Percentiles rank a stretch among this genome's conserved stretches.
These are phyloP conservation scores for Ephemerocybe angulata DNA, from an alignment of 768 basidiomycete genomes.

Conservation along the genomic window DNA sequence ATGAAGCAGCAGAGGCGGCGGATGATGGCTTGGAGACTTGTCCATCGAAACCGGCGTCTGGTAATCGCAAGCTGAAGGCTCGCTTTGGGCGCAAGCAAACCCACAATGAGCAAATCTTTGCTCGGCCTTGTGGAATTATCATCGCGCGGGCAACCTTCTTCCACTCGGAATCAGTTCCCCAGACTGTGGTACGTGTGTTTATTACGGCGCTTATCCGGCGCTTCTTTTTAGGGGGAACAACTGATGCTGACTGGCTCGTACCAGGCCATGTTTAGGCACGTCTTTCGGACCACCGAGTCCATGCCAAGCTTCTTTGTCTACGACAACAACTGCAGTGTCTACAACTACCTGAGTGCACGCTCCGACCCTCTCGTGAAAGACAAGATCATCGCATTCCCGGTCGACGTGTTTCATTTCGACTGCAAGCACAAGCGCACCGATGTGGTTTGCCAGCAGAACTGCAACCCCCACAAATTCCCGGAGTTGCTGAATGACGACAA, in stretches of 20 bases:
- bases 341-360: slow-evolving; percentile 9
- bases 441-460: slow-evolving; percentile 20
- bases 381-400: slow-evolving; percentile 13
- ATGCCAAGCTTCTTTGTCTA: slow-evolving; percentile 20
- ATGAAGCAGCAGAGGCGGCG: slow-evolving; percentile 4
- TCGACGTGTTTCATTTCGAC: slow-evolving; percentile 27
- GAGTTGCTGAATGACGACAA: slow-evolving; percentile 15
- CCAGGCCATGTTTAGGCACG: slow-evolving; percentile 17
- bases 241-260: neutral
- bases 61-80: slow-evolving; percentile 20
- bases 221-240: neutral
- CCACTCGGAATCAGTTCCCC: slow-evolving; percentile 22
- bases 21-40: slow-evolving; percentile 6
- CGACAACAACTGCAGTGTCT: slow-evolving; percentile 23
- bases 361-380: slow-evolving; percentile 16
- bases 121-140: slow-evolving; percentile 26
- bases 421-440: slow-evolving; percentile 25
- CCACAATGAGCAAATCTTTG: slow-evolving; percentile 27
- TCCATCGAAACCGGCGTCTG: slow-evolving; percentile 11
- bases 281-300: slow-evolving; percentile 17
- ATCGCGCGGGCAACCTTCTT: slow-evolving; percentile 24
- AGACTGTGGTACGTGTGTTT: slow-evolving; percentile 17
- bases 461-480: slow-evolving; percentile 21
- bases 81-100: slow-evolving; percentile 26
- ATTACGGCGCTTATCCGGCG: neutral